These are phyloP conservation scores for Diophrys sp. DNA, from an alignment of 73 alveolate species.

Conservation along the genomic window DNA sequence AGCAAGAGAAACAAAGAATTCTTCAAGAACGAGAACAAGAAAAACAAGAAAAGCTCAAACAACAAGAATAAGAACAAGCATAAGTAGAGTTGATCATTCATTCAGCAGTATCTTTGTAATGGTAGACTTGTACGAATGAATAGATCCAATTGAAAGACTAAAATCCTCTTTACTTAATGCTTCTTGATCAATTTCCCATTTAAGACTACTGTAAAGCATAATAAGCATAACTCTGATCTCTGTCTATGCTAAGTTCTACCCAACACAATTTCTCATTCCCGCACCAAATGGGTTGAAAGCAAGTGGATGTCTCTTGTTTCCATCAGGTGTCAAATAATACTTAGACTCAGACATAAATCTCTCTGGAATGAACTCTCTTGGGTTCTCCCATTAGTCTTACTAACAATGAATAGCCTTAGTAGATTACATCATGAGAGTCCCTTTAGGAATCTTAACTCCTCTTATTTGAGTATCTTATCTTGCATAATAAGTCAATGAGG, in stretches of 20 bases:
- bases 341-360: slow-evolving; percentile 1
- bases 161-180: too few relatives aligned
- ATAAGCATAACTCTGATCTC: slow-evolving; percentile 8
- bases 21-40: too few relatives aligned
- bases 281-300: slow-evolving; percentile 25
- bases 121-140: too few relatives aligned
- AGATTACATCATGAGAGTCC: not conserved
- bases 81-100: too few relatives aligned
- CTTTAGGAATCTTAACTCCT: slow-evolving; percentile 8
- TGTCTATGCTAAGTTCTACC: slow-evolving; percentile 11
- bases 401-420: not conserved
- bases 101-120: too few relatives aligned
- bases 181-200: not conserved
- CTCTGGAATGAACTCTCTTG: slow-evolving; percentile 11
- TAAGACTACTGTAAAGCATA: not conserved
- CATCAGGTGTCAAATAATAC: slow-evolving; percentile 15
- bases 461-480: not conserved
- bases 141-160: too few relatives aligned
- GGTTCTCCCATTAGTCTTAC: not conserved
- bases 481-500: not conserved
- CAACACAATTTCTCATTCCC: slow-evolving; percentile 44
- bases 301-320: slow-evolving; percentile 14
- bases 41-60: too few relatives aligned
- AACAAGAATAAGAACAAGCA: too few relatives aligned
- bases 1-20: too few relatives aligned